Evolutionary conservation across 2,329 filamentous ascomycete species (phyloP), one percentile per base, ranked within the genome.

Genomic region (Myriosclerotinia scirpicola): DNA sequence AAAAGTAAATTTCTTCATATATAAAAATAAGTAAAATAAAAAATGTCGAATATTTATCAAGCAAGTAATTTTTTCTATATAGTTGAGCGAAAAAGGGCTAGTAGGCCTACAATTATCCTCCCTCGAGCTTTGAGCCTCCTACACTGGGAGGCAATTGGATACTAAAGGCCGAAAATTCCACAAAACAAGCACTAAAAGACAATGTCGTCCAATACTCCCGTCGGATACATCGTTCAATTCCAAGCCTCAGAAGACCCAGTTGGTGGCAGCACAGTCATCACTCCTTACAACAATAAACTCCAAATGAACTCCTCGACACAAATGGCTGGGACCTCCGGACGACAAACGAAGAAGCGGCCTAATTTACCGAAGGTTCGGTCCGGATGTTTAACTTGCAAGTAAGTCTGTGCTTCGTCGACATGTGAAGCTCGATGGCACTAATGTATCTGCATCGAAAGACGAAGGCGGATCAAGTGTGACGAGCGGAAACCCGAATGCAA

Each of bases 341-440:
- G 64, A 36, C 26, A 65, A 15, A 36, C 38, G 14, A 61, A 60
- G 54, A 60, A 65, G 20, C 54, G 64, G 34, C 53, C 55, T 26
- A 50, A 56, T 15, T 42, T 60, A 36, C 64, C 64, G 26, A 66
- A 66, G 34, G 64, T 62, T 38, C 56, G 64, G 5, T 63, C 56
- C 8, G 64, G 64, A 17, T 66, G 64, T 42, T n/a, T 63, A 46
- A 66, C 64, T 55, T 66, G 64, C 64, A 66, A 66, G 64, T 66
- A 62, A 66, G 64, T 61, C 34, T 44, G 46, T 63, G 44, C 38
- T 44, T 63, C 50, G 42, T 44, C 44, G 20, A 46, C 30, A 44
- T 58, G 30, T 61, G 56, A 36, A 46, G 42, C 30, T 44, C 30
- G 22, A 54, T 42, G 30, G 30, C 34, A 62, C 58, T 53, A 44